Base-by-base conservation (phyloP, 257 asterid genomes). In the Echium plantagineum region DNA sequence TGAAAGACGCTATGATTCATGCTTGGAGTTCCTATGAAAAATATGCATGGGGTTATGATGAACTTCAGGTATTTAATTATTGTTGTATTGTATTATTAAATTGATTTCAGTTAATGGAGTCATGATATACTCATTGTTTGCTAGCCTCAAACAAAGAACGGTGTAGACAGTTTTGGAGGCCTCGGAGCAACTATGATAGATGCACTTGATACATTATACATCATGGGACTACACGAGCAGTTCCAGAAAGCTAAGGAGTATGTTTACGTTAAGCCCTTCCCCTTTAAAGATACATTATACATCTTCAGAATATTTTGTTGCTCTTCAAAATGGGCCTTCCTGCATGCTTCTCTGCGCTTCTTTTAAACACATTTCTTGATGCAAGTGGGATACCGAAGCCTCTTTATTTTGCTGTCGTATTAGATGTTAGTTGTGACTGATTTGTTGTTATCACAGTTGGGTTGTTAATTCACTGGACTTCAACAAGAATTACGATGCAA, bases 11-110 rank as follows among this genome's bases (percentile, higher is more conserved):
- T 57, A 93, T 86, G 97, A 47, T 78, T 70, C 99, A 93, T 63
- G 99, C 97, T 24, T 93, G 99, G 99, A 78, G 80, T 75, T 89
- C 99, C 48, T 89, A 89, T 69, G 99, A 86, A 78, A 93, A 80
- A 71, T 86, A 89, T 80, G 97, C 96, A 18, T 93, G 99, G 99
- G 99, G 99, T 46, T 89, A 86, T 73, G 97, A 93, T 76, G 99
- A 89, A 74, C 95, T 89, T 67, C 97, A 89, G 94, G 99, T 35
- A 35, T 6, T 69, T 18, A 7, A 53, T 53, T n/a, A 3, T n/a
- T 35, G 46, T 35, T 35, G 46, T 9, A 35, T 35, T 28, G 7
- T 28, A 28, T 4, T 6, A 28, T 0, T 24, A 24, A 24, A 24
- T 24, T 24, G 26, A 24, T 24, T 24, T 24, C 26, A 24, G 26